These are phyloP conservation scores for Juncus effusus DNA, from an alignment of 176 grass and related monocot genomes.

Conservation along the genomic window DNA sequence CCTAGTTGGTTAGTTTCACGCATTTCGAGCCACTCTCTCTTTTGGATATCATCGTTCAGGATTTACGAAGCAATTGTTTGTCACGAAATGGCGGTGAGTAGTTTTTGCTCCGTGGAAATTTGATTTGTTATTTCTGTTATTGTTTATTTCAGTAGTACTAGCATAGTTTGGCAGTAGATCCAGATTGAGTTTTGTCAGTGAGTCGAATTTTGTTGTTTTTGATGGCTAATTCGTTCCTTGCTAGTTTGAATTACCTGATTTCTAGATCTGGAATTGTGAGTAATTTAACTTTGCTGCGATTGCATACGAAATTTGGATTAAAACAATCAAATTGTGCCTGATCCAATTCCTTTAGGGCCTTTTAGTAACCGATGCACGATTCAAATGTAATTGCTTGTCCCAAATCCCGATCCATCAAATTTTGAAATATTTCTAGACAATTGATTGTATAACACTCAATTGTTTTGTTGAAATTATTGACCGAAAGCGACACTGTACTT, in stretches of 20 bases:
- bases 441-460: background rate
- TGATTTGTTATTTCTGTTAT: background rate
- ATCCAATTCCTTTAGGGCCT: background rate
- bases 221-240: background rate
- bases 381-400: background rate
- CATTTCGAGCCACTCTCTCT: background rate
- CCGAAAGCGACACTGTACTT: constrained; percentile 10
- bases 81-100: constrained; percentile 12
- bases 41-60: background rate
- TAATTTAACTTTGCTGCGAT: background rate
- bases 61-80: constrained; percentile 12
- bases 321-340: background rate
- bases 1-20: background rate
- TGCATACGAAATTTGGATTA: background rate
- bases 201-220: constrained; percentile 4
- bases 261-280: constrained; percentile 12
- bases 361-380: background rate
- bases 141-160: constrained; percentile 1
- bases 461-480: background rate
- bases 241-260: constrained; percentile 4
- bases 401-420: background rate
- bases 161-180: constrained; percentile 13
- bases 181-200: background rate
- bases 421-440: background rate
- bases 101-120: background rate